These are phyloP conservation scores for Candida methanosorbosa DNA, from an alignment of 805 yeast species.

Conservation along the genomic window DNA sequence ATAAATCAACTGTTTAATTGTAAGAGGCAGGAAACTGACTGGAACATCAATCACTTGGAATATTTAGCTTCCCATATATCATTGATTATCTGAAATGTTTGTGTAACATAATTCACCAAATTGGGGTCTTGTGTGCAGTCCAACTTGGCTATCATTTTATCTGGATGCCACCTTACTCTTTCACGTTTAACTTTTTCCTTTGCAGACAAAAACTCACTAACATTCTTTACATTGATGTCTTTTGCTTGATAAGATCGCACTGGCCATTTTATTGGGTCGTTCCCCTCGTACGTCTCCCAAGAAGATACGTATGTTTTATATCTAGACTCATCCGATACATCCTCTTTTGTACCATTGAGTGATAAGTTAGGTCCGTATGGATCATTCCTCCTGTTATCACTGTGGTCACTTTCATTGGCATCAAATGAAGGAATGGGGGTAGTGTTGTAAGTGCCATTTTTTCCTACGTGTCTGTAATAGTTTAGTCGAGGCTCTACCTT, in stretches of 20 bases:
- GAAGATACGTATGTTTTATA: conserved; percentile 15
- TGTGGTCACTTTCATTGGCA: conserved; percentile 1
- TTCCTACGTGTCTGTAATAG: no score
- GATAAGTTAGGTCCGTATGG: conserved; percentile 8
- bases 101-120: conserved; percentile 13
- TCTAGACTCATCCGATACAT: conserved; percentile 4
- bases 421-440: no score
- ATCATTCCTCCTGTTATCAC: conserved; percentile 5
- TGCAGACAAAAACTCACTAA: conserved; percentile 10
- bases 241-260: conserved; percentile 5
- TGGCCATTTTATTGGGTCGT: conserved; percentile 13
- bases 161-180: conserved; percentile 67
- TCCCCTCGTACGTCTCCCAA: conserved; percentile 17
- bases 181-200: conserved; percentile 31
- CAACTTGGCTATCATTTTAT: conserved; percentile 35
- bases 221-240: conserved; percentile 7
- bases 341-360: neutral
- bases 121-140: neutral
- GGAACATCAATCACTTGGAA: neutral
- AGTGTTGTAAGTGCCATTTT: no score
- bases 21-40: no score
- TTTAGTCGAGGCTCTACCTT: no score
- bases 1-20: neutral
- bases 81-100: conserved; percentile 35
- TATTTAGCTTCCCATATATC: conserved; percentile 24